These are phyloP conservation scores for Leucocoprinus leucothites DNA, from an alignment of 768 basidiomycete genomes.

Conservation along the genomic window DNA sequence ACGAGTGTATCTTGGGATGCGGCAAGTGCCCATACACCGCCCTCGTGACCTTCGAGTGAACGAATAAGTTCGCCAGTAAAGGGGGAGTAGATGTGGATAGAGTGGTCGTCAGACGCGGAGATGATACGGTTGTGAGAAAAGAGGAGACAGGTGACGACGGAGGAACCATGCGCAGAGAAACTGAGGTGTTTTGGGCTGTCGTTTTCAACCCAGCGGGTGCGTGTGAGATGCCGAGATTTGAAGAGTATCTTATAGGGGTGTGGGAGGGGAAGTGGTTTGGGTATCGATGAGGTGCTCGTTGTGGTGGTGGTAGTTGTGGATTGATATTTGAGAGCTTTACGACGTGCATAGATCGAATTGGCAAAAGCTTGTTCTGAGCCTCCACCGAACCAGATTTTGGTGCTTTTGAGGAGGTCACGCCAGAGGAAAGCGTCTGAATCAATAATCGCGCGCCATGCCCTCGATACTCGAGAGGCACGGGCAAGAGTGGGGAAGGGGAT, in stretches of 20 bases:
- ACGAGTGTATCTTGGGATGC: slow-evolving; percentile 85
- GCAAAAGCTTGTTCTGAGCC: slow-evolving; percentile 82
- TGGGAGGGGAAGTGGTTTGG: slow-evolving; percentile 60
- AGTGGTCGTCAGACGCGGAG: slow-evolving; percentile 95
- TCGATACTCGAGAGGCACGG: slow-evolving; percentile 85
- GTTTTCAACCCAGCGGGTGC: slow-evolving; percentile 24
- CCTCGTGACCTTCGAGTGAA: slow-evolving; percentile 86
- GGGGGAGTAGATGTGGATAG: slow-evolving; percentile 94
- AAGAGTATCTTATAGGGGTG: slow-evolving; percentile 93
- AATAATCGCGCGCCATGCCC: slow-evolving; percentile 87
- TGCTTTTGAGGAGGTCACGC: slow-evolving; percentile 80
- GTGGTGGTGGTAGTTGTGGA: not conserved
- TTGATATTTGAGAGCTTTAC: slow-evolving; percentile 41
- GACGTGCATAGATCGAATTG: slow-evolving; percentile 60
- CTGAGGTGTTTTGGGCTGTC: slow-evolving; percentile 62
- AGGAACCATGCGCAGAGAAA: slow-evolving; percentile 84
- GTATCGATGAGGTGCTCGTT: slow-evolving; percentile 19
- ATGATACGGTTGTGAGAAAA: slow-evolving; percentile 95
- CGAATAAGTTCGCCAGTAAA: slow-evolving; percentile 70
- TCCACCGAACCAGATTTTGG: slow-evolving; percentile 87
- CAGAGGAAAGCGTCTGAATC: slow-evolving; percentile 90
- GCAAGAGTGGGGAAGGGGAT: slow-evolving; percentile 82
- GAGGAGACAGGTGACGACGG: slow-evolving; percentile 93
- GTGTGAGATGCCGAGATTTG: slow-evolving; percentile 79
- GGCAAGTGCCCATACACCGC: slow-evolving; percentile 96